Percentiles rank a stretch among this genome's conserved stretches.
phyloP scores from a whole-genome alignment of 805 yeast species.

The Lipomyces spencermartinsiae region DNA sequence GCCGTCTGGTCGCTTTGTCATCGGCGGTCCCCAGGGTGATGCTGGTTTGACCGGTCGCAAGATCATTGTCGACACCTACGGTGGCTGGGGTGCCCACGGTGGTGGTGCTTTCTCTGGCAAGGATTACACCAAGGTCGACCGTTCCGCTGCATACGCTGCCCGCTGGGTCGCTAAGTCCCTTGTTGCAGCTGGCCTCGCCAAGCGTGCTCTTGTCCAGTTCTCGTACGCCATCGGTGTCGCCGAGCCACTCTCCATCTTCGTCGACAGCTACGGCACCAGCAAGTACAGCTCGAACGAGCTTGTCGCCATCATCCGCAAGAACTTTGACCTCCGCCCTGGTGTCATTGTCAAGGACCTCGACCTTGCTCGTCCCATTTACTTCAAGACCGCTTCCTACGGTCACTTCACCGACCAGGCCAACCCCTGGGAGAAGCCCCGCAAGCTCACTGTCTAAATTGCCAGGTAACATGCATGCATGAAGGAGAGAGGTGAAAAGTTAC shows the following conservation, averaged over 20 bases:
- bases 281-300: conserved; percentile 86
- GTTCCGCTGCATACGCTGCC: conserved; percentile 99
- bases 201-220: conserved; percentile 97
- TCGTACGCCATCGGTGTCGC: conserved; percentile 99
- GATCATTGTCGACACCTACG: conserved; percentile 99
- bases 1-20: conserved; percentile 99
- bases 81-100: conserved; percentile 99
- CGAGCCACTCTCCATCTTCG: conserved; percentile 96
- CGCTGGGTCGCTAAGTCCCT: conserved; percentile 99
- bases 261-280: conserved; percentile 98
- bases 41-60: conserved; percentile 99
- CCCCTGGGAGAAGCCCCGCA: conserved; percentile 96
- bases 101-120: conserved; percentile 99
- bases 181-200: conserved; percentile 91
- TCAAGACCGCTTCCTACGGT: conserved; percentile 99
- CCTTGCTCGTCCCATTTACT: conserved; percentile 98
- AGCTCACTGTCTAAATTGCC: conserved; percentile 48
- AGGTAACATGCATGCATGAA: conserved; percentile 1
- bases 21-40: conserved; percentile 99
- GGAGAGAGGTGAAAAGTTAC: not conserved
- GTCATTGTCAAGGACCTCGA: conserved; percentile 94
- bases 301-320: conserved; percentile 87
- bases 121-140: conserved; percentile 99
- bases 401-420: conserved; percentile 99
- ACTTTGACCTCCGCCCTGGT: conserved; percentile 99